Conservation (phyloP, 768 basidiomycete genomes). For the Boletus eberwhitei region DNA sequence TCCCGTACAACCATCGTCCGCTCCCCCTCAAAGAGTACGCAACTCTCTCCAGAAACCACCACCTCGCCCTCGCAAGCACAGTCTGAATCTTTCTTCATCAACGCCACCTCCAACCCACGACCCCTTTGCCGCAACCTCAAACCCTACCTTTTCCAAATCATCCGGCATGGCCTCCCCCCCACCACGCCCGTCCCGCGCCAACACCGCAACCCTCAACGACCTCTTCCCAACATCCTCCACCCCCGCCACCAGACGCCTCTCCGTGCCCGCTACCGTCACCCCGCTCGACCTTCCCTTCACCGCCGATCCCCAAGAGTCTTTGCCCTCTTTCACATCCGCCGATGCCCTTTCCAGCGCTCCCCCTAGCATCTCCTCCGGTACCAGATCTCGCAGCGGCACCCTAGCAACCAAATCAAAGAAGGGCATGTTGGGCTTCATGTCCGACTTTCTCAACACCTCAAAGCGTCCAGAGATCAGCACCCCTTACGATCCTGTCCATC, state of each 20-base stretch:
- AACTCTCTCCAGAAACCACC: constrained; percentile 65
- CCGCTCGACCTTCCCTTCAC: constrained; percentile 22
- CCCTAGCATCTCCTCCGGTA: constrained; percentile 19
- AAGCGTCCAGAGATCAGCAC: constrained; percentile 92
- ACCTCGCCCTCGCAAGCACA: constrained; percentile 52
- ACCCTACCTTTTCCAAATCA: neutral
- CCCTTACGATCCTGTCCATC: constrained; percentile 97
- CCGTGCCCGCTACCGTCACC: constrained; percentile 39
- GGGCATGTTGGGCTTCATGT: constrained; percentile 61
- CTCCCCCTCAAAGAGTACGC: constrained; percentile 32
- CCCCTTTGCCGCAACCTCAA: constrained; percentile 47
- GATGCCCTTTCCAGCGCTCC: constrained; percentile 7
- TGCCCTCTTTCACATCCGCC: constrained; percentile 20
- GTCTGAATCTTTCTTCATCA: constrained; percentile 34
- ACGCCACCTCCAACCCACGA: constrained; percentile 37
- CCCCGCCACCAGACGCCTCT: constrained; percentile 49
- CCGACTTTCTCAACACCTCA: constrained; percentile 71
- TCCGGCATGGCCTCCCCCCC: constrained; percentile 49
- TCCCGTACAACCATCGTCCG: constrained; percentile 22
- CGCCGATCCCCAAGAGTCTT: constrained; percentile 20
- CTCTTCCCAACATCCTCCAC: constrained; percentile 49
- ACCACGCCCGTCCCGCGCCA: constrained; percentile 78
- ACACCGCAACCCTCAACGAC: constrained; percentile 79
- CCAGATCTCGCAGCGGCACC: constrained; percentile 43
- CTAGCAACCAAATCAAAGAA: constrained; percentile 48